Evolutionary conservation across 208 protist genomes (phyloP).

Genomic region (Leishmania major): DNA sequence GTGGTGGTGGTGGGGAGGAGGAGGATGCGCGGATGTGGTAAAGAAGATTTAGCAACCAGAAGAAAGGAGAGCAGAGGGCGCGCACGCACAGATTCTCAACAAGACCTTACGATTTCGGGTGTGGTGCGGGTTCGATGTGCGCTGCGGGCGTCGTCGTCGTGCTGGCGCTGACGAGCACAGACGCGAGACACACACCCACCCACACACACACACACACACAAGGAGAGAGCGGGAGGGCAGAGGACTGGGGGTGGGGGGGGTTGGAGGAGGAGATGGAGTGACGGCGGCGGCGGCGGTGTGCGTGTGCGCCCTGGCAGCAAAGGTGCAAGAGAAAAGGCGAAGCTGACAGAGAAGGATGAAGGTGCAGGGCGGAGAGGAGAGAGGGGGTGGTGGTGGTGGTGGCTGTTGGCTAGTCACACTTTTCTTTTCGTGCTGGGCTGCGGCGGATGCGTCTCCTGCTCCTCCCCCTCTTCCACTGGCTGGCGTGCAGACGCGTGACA

Average conservation of each 20-base stretch:
- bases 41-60: not conserved
- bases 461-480: too few species aligned
- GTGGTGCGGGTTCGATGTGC: not conserved
- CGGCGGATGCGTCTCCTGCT: too few species aligned
- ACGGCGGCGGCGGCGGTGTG: not conserved
- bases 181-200: not conserved
- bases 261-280: not conserved
- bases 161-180: not conserved
- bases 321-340: too few species aligned
- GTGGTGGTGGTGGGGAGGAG: not conserved
- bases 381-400: too few species aligned
- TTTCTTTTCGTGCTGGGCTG: too few species aligned
- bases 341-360: too few species aligned
- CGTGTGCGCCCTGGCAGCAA: not conserved
- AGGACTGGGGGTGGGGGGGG: not conserved
- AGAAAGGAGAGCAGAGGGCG: too few species aligned
- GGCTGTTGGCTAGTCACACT: too few species aligned
- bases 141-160: not conserved
- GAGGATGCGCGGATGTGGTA: not conserved
- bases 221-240: not conserved
- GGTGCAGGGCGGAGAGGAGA: too few species aligned
- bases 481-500: too few species aligned
- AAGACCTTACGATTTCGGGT: not conserved
- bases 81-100: too few species aligned
- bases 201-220: conserved; percentile 1